Percentiles rank a stretch among this genome's conserved stretches.
Evolutionary conservation across 768 basidiomycete species (phyloP).

Genomic region (Termitomyces sp.): DNA sequence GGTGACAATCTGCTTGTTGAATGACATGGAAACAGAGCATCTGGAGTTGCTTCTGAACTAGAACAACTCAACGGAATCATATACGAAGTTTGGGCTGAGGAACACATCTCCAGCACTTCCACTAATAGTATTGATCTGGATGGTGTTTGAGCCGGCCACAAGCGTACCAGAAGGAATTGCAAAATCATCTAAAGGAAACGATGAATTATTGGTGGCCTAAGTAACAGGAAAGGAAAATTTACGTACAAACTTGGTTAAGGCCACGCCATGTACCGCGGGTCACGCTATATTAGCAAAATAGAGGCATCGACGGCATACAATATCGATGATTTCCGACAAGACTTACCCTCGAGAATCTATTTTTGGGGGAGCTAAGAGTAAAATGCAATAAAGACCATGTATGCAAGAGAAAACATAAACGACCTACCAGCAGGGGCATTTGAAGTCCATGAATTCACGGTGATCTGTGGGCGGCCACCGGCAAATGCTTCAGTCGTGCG

Average conservation of each 20-base stretch:
- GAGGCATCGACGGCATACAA: not conserved
- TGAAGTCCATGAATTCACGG: slow-evolving; percentile 39
- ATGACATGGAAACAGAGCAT: not conserved
- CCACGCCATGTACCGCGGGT: slow-evolving; percentile 50
- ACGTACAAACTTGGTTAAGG: slow-evolving; percentile 36
- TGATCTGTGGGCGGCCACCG: slow-evolving; percentile 39
- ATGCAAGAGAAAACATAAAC: not conserved
- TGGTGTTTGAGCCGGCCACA: slow-evolving; percentile 36
- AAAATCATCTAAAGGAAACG: slow-evolving; percentile 26
- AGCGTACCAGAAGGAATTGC: slow-evolving; percentile 33
- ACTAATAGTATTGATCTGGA: slow-evolving; percentile 36
- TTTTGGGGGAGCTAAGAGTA: slow-evolving; percentile 25
- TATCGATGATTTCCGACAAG: not conserved
- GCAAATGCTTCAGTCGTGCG: slow-evolving; percentile 41
- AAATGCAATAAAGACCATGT: not conserved
- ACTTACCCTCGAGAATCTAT: slow-evolving; percentile 39
- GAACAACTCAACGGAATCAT: slow-evolving; percentile 35
- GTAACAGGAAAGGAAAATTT: not conserved
- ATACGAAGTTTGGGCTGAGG: slow-evolving; percentile 42
- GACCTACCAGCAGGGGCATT: slow-evolving; percentile 29
- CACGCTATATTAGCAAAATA: slow-evolving; percentile 23
- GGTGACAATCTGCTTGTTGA: not conserved
- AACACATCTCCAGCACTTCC: slow-evolving; percentile 38
- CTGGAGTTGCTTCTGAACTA: slow-evolving; percentile 8
- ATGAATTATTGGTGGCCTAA: not conserved